Evolutionary conservation across 2,329 filamentous ascomycete species (phyloP).

Genomic region (Phyllosticta capitalensis): DNA sequence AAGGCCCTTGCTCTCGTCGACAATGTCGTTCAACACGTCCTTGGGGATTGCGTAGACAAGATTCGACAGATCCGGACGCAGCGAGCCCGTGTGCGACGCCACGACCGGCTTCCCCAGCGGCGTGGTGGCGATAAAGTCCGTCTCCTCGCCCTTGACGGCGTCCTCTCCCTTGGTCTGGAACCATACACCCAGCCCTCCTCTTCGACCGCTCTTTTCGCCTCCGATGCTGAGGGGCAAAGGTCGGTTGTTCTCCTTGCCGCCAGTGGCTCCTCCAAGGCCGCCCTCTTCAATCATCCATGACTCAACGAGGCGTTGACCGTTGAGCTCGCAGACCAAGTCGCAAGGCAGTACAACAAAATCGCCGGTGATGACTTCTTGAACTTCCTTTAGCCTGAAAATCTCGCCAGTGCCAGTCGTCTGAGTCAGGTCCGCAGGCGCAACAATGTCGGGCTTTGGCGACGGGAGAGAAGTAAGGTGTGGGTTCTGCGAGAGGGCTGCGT

Average conservation of each 20-base stretch:
- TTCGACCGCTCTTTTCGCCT: conserved; percentile 49
- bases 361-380: conserved; percentile 65
- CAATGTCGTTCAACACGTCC: conserved; percentile 76
- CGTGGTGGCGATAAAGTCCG: conserved; percentile 78
- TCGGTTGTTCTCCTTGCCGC: conserved; percentile 35
- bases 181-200: conserved; percentile 81
- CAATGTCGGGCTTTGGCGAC: conserved; percentile 60
- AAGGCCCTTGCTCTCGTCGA: conserved; percentile 63
- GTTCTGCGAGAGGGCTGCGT: conserved; percentile 63
- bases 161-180: conserved; percentile 75
- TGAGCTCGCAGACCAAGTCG: conserved; percentile 83
- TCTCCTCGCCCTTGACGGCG: conserved; percentile 79
- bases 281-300: conserved; percentile 84
- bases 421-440: conserved; percentile 66
- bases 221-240: conserved; percentile 41
- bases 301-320: conserved; percentile 72
- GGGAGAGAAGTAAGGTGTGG: conserved; percentile 67
- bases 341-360: conserved; percentile 91
- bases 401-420: conserved; percentile 85
- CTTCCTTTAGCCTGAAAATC: conserved; percentile 73
- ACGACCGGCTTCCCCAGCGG: conserved; percentile 52
- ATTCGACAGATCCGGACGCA: conserved; percentile 62
- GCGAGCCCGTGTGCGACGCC: conserved; percentile 51
- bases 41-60: conserved; percentile 81
- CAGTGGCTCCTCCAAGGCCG: conserved; percentile 53